These are phyloP conservation scores for Salmacisia buchloeana DNA, from an alignment of 1,284 basidiomycete genomes.

Conservation along the genomic window DNA sequence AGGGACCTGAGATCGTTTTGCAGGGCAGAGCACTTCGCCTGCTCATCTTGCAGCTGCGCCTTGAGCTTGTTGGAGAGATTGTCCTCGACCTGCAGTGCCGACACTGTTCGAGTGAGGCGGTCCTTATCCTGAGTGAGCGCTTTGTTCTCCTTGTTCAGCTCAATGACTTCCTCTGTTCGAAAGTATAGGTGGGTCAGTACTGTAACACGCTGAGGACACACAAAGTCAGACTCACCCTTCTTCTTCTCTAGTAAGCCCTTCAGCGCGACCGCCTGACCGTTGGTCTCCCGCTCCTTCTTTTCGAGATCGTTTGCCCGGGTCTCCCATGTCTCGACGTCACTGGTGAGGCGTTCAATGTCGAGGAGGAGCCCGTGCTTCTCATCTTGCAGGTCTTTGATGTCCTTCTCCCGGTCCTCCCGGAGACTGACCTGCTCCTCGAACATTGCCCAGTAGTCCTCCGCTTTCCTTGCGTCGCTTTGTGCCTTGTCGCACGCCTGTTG, in stretches of 20 bases:
- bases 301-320: neutral
- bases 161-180: neutral
- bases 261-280: neutral
- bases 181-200: neutral
- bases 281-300: neutral
- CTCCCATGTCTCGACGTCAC: constrained; percentile 5
- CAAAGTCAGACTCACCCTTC: neutral
- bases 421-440: neutral
- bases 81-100: neutral
- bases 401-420: neutral
- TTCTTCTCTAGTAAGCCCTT: constrained; percentile 5
- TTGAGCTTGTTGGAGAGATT: neutral
- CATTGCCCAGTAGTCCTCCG: constrained; percentile 4
- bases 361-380: neutral
- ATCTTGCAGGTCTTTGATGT: neutral
- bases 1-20: neutral
- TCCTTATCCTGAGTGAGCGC: neutral
- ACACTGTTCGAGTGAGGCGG: neutral
- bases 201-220: too few relatives aligned
- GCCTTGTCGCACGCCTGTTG: constrained; percentile 5
- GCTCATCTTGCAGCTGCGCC: neutral
- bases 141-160: constrained; percentile 1
- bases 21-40: neutral
- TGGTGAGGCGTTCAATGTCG: neutral
- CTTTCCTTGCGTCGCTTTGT: neutral